Conservation (phyloP, 768 basidiomycete genomes). For the Polyporus arcularius region DNA sequence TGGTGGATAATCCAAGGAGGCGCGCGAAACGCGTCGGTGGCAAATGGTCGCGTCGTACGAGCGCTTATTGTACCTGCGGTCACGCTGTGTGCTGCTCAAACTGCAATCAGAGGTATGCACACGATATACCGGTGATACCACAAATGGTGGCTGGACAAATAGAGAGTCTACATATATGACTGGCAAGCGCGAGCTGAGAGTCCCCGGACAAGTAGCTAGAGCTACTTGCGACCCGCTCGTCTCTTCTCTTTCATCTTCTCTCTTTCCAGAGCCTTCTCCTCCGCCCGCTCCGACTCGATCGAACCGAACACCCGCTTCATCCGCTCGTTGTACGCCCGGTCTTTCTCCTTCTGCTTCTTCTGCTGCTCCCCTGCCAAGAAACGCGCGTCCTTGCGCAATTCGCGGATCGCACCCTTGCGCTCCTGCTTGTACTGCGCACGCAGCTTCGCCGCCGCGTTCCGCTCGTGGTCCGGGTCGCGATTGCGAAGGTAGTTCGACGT, state of each 20-base stretch:
- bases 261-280: constrained; percentile 90
- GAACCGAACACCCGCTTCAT: constrained; percentile 83
- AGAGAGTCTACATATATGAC: too few relatives aligned
- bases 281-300: constrained; percentile 86
- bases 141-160: background rate
- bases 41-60: background rate
- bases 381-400: constrained; percentile 91
- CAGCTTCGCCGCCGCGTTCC: constrained; percentile 84
- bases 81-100: background rate
- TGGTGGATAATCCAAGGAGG: background rate
- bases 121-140: background rate
- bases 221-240: constrained; percentile 72
- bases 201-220: too few relatives aligned
- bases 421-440: constrained; percentile 92
- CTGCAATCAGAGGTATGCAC: too few relatives aligned
- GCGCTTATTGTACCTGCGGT: background rate
- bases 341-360: constrained; percentile 84
- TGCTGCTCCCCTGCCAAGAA: constrained; percentile 91
- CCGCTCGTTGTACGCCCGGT: constrained; percentile 71
- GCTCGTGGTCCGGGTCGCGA: constrained; percentile 91
- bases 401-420: constrained; percentile 93
- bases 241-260: constrained; percentile 78
- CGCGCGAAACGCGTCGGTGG: background rate
- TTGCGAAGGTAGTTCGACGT: constrained; percentile 74
- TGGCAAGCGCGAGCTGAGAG: too few relatives aligned